Percentiles rank a stretch among this genome's conserved stretches.
Evolutionary conservation across 805 yeast species (phyloP).

Genomic region (Naumovozyma castellii): DNA sequence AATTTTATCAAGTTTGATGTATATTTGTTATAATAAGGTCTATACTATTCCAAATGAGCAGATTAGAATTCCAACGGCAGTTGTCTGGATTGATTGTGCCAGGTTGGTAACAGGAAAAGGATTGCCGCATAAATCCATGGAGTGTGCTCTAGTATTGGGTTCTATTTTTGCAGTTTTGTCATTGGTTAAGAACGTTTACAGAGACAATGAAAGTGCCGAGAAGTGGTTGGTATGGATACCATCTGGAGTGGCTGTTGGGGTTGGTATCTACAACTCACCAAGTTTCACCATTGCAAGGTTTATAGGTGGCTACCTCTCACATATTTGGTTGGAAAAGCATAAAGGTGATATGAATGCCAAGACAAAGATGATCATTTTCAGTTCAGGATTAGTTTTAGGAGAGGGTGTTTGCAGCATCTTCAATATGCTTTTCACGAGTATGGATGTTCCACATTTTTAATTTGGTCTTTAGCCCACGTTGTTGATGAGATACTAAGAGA

Average conservation of each 20-base stretch:
- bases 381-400: constrained; percentile 87
- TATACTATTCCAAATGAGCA: constrained; percentile 77
- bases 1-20: constrained; percentile 69
- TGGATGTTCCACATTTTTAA: constrained; percentile 51
- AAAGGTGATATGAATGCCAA: constrained; percentile 37
- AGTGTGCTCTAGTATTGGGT: constrained; percentile 54
- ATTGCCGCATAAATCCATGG: constrained; percentile 68
- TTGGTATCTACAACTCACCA: constrained; percentile 91
- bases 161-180: constrained; percentile 60
- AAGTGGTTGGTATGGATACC: constrained; percentile 51
- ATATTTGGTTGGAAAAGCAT: constrained; percentile 42
- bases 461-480: constrained; percentile 7
- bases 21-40: constrained; percentile 67
- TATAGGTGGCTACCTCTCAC: constrained; percentile 70
- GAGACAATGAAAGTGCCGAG: constrained; percentile 33
- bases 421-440: constrained; percentile 66
- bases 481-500: constrained; percentile 6
- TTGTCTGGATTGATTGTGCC: constrained; percentile 95
- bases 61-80: constrained; percentile 88
- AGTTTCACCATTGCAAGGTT: constrained; percentile 90
- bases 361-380: constrained; percentile 73
- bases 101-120: constrained; percentile 87
- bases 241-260: constrained; percentile 93
- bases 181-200: constrained; percentile 48
- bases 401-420: constrained; percentile 84